These are phyloP conservation scores for Hypoxylon trugodes DNA, from an alignment of 495 filamentous ascomycete genomes.

Conservation along the genomic window DNA sequence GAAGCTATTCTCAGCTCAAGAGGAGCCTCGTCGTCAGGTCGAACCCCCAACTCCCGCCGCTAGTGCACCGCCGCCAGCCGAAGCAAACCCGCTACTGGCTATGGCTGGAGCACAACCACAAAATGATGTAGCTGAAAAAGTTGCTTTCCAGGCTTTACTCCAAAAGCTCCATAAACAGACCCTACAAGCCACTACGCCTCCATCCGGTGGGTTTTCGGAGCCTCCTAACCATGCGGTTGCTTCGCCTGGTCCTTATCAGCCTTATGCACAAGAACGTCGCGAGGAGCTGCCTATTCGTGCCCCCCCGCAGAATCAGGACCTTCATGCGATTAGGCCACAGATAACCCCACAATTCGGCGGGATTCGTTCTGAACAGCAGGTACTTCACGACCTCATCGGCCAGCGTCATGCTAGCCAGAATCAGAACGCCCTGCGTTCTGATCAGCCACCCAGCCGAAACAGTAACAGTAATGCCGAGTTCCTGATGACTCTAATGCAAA, in stretches of 20 bases:
- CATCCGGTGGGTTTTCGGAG: constrained; percentile 41
- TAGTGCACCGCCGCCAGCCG: constrained; percentile 25
- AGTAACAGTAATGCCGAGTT: constrained; percentile 62
- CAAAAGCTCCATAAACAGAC: constrained; percentile 72
- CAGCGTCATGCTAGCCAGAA: constrained; percentile 57
- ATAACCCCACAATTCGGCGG: constrained; percentile 50
- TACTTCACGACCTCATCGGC: constrained; percentile 61
- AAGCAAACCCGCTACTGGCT: constrained; percentile 42
- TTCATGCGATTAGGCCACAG: constrained; percentile 52
- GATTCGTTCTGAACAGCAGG: constrained; percentile 58
- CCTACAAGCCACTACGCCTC: constrained; percentile 34
- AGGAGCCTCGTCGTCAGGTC: constrained; percentile 64
- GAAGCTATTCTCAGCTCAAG: constrained; percentile 76
- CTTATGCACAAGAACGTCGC: constrained; percentile 52
- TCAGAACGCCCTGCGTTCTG: constrained; percentile 42
- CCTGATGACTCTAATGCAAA: constrained; percentile 64
- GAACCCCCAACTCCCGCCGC: constrained; percentile 58
- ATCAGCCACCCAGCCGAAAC: constrained; percentile 49
- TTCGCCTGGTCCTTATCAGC: constrained; percentile 55
- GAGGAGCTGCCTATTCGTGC: constrained; percentile 48
- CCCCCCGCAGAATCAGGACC: constrained; percentile 51
- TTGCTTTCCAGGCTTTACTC: constrained; percentile 88
- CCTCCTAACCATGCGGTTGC: constrained; percentile 44
- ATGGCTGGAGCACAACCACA: constrained; percentile 48
- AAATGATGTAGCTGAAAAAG: constrained; percentile 76